These are phyloP conservation scores for Gomphus sp. DNA, from an alignment of 1,284 basidiomycete genomes.

Conservation along the genomic window DNA sequence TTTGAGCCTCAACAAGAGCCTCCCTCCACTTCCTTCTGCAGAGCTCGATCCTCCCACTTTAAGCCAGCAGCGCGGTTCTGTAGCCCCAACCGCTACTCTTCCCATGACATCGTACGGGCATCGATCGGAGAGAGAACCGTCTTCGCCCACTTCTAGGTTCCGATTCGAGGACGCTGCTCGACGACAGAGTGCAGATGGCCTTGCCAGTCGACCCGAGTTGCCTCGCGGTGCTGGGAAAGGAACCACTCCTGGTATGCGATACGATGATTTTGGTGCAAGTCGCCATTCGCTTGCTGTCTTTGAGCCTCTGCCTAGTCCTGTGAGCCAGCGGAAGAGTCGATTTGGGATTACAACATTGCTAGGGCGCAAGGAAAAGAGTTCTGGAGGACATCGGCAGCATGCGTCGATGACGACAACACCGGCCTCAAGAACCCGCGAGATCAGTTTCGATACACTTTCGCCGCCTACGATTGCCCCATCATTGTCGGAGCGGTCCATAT, in stretches of 20 bases:
- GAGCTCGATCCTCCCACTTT: neutral
- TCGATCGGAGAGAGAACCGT: neutral
- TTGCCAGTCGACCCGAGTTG: conserved; percentile 44
- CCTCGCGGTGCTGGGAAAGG: conserved; percentile 11
- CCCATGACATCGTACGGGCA: conserved; percentile 1
- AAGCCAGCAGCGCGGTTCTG: neutral
- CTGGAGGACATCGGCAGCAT: neutral
- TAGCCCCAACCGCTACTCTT: neutral
- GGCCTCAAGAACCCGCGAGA: neutral
- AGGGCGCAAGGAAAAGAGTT: conserved; percentile 30
- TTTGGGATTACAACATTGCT: conserved; percentile 57
- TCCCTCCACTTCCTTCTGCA: conserved; percentile 55
- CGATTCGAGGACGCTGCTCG: conserved; percentile 22
- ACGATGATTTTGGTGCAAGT: conserved; percentile 59
- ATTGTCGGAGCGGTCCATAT: conserved; percentile 5
- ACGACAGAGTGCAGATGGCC: conserved; percentile 67
- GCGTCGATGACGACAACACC: neutral
- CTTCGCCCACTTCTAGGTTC: neutral
- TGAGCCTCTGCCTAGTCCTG: conserved; percentile 20
- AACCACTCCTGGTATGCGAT: conserved; percentile 22
- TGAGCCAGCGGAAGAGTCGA: conserved; percentile 57
- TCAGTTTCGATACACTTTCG: neutral
- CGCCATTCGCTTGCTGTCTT: conserved; percentile 49
- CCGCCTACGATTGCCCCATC: neutral
- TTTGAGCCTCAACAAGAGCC: conserved; percentile 57